Conservation (phyloP, 2,329 filamentous ascomycete species). For the Aureobasidium sp. region DNA sequence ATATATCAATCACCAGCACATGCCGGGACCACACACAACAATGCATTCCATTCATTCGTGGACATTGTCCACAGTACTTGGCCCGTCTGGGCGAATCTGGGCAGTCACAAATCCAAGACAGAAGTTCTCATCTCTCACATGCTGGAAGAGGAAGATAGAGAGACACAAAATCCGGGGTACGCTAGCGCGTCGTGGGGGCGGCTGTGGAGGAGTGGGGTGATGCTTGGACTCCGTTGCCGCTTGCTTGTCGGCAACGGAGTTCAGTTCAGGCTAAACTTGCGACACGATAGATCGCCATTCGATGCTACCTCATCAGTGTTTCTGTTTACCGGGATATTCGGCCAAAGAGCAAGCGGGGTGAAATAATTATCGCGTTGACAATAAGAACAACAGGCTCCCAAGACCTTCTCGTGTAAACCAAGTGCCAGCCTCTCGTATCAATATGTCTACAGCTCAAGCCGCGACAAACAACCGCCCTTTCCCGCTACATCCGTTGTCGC, state of each 20-base stretch:
- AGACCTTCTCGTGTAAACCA: not conserved
- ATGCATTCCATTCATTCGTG: not conserved
- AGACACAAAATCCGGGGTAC: not conserved
- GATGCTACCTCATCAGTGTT: not conserved
- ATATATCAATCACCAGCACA: not conserved
- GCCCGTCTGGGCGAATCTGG: constrained; percentile 7
- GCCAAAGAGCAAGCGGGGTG: not conserved
- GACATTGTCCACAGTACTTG: constrained; percentile 1
- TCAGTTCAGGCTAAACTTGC: not conserved
- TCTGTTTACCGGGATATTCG: not conserved
- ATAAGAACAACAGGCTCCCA: not conserved
- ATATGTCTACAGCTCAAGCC: constrained; percentile 15
- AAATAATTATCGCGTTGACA: not conserved
- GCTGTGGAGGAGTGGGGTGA: not conserved
- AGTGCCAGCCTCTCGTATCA: not conserved
- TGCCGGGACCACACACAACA: not conserved
- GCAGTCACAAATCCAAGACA: not conserved
- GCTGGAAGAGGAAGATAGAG: not conserved
- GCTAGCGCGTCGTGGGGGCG: not conserved
- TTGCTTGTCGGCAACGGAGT: not conserved
- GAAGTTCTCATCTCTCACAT: not conserved
- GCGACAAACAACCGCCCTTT: constrained; percentile 35
- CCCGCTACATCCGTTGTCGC: constrained; percentile 33
- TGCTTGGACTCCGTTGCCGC: not conserved
- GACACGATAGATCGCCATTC: not conserved